These are phyloP conservation scores for Cyberlindnera japonica DNA, from an alignment of 805 yeast genomes.

Conservation along the genomic window DNA sequence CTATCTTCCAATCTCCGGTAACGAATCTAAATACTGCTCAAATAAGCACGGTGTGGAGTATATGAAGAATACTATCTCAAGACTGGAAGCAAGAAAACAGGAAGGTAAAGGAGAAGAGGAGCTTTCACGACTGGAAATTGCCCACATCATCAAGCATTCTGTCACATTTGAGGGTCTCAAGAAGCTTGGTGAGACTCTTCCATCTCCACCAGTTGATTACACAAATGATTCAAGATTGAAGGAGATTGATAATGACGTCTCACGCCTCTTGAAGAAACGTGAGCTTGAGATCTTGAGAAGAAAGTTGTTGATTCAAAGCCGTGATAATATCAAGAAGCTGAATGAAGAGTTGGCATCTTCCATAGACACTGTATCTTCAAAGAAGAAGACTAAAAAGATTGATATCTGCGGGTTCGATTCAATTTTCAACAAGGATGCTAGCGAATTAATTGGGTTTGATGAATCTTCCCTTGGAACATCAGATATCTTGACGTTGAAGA, in stretches of 20 bases:
- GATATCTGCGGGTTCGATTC: conserved; percentile 55
- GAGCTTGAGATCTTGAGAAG: conserved; percentile 12
- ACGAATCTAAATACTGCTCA: conserved; percentile 67
- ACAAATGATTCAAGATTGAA: conserved; percentile 13
- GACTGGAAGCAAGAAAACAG: conserved; percentile 1
- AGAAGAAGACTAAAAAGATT: conserved; percentile 32
- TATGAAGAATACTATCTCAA: conserved; percentile 9
- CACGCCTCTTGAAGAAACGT: not conserved
- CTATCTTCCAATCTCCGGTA: conserved; percentile 43
- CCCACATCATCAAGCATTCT: conserved; percentile 13
- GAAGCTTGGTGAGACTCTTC: conserved; percentile 38
- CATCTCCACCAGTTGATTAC: conserved; percentile 35
- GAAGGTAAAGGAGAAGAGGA: not conserved
- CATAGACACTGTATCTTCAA: not conserved
- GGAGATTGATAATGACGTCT: conserved; percentile 1
- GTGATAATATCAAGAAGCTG: conserved; percentile 26
- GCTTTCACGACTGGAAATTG: conserved; percentile 9
- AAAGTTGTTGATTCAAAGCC: conserved; percentile 20
- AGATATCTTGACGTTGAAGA: conserved; percentile 9
- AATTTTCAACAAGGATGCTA: conserved; percentile 18
- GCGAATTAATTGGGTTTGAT: conserved; percentile 11
- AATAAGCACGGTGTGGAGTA: conserved; percentile 58
- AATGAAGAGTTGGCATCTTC: conserved; percentile 22
- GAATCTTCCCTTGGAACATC: conserved; percentile 23
- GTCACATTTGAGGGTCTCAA: conserved; percentile 22